Evolutionary conservation across 768 basidiomycete species (phyloP).

Genomic region (Lactarius tabidus): DNA sequence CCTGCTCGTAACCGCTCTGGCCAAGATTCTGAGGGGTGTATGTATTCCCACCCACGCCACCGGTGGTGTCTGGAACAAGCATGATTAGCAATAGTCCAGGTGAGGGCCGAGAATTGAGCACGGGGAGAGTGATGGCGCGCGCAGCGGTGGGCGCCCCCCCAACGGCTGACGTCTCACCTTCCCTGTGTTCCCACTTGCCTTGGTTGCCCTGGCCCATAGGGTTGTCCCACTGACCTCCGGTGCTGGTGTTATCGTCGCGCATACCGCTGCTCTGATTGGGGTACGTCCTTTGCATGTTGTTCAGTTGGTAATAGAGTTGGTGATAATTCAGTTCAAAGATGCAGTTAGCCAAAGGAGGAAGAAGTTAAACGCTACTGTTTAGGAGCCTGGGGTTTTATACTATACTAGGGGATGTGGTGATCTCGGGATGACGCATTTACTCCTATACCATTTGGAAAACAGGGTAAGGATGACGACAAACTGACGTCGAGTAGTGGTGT

Average conservation of each 20-base stretch:
- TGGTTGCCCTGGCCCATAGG: not conserved
- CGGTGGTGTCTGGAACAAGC: not conserved
- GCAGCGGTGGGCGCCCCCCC: not conserved
- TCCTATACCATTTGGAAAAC: not conserved
- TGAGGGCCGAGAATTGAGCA: not conserved
- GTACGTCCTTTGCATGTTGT: conserved; percentile 1
- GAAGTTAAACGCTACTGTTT: not conserved
- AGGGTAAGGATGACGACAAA: not conserved
- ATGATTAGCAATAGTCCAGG: not conserved
- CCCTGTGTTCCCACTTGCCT: conserved; percentile 8
- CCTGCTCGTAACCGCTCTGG: not conserved
- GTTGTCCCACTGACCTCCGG: not conserved
- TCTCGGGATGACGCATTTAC: not conserved
- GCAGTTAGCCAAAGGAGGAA: not conserved
- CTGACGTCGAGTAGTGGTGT: not conserved
- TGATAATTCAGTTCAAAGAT: not conserved
- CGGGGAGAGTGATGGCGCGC: not conserved
- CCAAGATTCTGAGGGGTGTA: conserved; percentile 2
- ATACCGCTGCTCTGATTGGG: conserved; percentile 4
- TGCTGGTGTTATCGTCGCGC: not conserved
- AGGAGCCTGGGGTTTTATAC: conserved; percentile 5
- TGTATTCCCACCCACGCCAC: not conserved
- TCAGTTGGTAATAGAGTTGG: not conserved
- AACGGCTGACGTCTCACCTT: not conserved
- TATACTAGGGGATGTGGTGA: not conserved